phyloP scores from a whole-genome alignment of 768 basidiomycete genomes.

The Agrocybe pediades region DNA sequence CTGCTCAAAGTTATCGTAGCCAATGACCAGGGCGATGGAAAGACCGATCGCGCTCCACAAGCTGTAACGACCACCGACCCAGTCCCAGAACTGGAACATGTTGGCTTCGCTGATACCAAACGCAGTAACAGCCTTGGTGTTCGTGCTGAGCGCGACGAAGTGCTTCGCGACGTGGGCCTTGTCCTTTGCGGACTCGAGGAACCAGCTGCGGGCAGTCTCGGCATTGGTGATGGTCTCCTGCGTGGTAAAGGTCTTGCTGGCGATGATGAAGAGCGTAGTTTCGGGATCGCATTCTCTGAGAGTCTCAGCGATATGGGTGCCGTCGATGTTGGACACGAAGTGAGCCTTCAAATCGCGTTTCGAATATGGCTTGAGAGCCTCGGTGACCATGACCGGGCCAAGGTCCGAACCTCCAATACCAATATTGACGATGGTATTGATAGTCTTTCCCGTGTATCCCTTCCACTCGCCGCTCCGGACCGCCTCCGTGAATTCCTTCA shows the following conservation, averaged over 20 bases:
- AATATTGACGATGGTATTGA: slow-evolving; percentile 96
- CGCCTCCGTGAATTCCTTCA: slow-evolving; percentile 84
- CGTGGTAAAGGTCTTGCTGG: slow-evolving; percentile 99
- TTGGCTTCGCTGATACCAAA: slow-evolving; percentile 91
- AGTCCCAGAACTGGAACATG: slow-evolving; percentile 99
- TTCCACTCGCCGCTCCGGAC: slow-evolving; percentile 91
- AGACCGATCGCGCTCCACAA: slow-evolving; percentile 98
- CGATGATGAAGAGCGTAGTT: slow-evolving; percentile 95
- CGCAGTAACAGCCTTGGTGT: slow-evolving; percentile 87
- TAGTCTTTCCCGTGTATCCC: slow-evolving; percentile 95
- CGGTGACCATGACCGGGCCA: slow-evolving; percentile 98
- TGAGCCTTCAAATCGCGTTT: slow-evolving; percentile 83
- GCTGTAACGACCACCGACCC: slow-evolving; percentile 99
- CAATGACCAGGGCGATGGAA: slow-evolving; percentile 90
- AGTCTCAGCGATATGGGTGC: slow-evolving; percentile 94
- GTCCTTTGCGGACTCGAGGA: slow-evolving; percentile 81
- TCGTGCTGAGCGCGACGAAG: slow-evolving; percentile 97
- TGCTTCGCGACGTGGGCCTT: slow-evolving; percentile 96
- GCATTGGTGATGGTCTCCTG: slow-evolving; percentile 99
- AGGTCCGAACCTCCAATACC: slow-evolving; percentile 98
- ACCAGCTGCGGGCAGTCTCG: slow-evolving; percentile 92
- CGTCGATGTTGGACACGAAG: slow-evolving; percentile 98
- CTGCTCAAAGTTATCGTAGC: slow-evolving; percentile 91
- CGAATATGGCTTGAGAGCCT: slow-evolving; percentile 91
- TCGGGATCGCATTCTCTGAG: slow-evolving; percentile 82